Percentiles rank a stretch among this genome's conserved stretches.
Evolutionary conservation across 108 stramenopile species (phyloP).

Genomic region (Skeletonema tropicum): DNA sequence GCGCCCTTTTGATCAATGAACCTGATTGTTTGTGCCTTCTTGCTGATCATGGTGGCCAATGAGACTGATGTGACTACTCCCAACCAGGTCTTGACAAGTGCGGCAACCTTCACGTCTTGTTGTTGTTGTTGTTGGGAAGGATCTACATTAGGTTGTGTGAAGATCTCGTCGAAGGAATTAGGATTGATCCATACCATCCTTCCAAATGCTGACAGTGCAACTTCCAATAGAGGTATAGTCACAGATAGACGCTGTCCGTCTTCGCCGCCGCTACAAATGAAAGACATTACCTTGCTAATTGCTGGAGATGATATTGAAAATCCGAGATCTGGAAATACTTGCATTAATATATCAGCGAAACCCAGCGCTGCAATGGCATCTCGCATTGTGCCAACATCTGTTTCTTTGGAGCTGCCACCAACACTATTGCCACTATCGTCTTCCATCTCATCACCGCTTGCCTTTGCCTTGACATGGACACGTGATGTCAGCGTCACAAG

Average conservation of each 20-base stretch:
- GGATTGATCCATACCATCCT: constrained; percentile 38
- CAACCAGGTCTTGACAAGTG: constrained; percentile 25
- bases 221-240: constrained; percentile 22
- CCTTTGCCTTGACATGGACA: constrained; percentile 20
- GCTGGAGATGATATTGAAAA: constrained; percentile 28
- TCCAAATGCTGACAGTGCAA: constrained; percentile 21
- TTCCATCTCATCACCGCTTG: constrained; percentile 21
- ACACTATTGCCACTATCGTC: constrained; percentile 7
- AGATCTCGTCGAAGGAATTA: constrained; percentile 31
- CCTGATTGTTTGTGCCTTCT: constrained; percentile 20
- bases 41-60: constrained; percentile 29
- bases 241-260: not conserved
- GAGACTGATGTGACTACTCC: constrained; percentile 31
- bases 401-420: constrained; percentile 15
- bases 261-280: constrained; percentile 4
- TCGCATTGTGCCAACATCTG: constrained; percentile 14
- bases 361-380: constrained; percentile 39
- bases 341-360: constrained; percentile 35
- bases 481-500: constrained; percentile 36
- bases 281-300: constrained; percentile 17
- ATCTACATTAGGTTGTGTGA: constrained; percentile 3
- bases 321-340: constrained; percentile 39
- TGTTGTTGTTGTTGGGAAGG: constrained; percentile 5
- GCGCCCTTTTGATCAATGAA: constrained; percentile 48
- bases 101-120: constrained; percentile 18